These are phyloP conservation scores for Cichorium intybus DNA, from an alignment of 140 eudicot species.

Conservation along the genomic window DNA sequence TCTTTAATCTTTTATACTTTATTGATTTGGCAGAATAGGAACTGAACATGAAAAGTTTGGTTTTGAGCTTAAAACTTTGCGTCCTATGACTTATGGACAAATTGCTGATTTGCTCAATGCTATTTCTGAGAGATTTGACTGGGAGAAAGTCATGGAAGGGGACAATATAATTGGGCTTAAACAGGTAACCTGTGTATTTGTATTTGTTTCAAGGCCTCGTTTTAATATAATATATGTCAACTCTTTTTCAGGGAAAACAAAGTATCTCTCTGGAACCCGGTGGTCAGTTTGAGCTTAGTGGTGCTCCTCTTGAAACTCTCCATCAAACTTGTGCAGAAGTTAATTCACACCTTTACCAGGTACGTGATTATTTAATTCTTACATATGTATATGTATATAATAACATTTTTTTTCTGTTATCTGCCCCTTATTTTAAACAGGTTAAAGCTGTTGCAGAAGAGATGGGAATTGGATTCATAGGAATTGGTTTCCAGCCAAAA, in stretches of 20 bases:
- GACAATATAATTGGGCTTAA: constrained; percentile 90
- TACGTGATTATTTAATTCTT: constrained; percentile 4
- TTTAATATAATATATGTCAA: neutral
- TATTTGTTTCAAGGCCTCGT: too few species aligned
- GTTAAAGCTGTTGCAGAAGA: constrained; percentile 99
- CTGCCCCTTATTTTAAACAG: constrained; percentile 31
- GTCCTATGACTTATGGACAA: constrained; percentile 88
- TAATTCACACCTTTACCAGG: constrained; percentile 99
- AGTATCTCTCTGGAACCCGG: constrained; percentile 99
- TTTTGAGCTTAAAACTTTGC: constrained; percentile 72
- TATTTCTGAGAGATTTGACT: constrained; percentile 95
- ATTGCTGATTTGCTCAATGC: constrained; percentile 84
- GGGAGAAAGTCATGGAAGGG: constrained; percentile 98
- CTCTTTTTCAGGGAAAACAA: constrained; percentile 72
- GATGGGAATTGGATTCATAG: constrained; percentile 96
- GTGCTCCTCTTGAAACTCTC: constrained; percentile 98
- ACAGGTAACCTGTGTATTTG: constrained; percentile 58
- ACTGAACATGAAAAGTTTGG: constrained; percentile 99
- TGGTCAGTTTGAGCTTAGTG: constrained; percentile 99
- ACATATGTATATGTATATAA: neutral
- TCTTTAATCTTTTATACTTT: neutral
- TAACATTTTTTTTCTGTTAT: neutral
- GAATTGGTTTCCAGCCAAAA: constrained; percentile 94
- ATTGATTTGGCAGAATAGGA: constrained; percentile 72
- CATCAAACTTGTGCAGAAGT: constrained; percentile 99